Percentiles rank a stretch among this genome's conserved stretches.
Conservation (phyloP, 306 rosid species). For the Inga laurina region DNA sequence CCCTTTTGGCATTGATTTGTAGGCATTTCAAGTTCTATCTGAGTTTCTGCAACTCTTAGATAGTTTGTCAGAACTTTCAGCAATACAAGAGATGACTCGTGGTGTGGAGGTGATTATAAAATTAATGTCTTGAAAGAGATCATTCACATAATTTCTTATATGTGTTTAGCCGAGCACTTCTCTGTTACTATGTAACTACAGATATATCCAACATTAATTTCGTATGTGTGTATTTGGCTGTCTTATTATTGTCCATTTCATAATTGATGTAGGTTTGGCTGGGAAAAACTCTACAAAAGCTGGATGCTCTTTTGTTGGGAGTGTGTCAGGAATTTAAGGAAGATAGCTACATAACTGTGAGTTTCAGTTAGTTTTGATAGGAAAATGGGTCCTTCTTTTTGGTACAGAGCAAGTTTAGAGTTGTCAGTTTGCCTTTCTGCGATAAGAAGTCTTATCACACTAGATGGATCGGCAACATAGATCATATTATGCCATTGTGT, state of each 20-base stretch:
- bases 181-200: slow-evolving; percentile 6
- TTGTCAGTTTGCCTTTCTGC: slow-evolving; percentile 18
- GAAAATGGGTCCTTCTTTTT: slow-evolving; percentile 25
- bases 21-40: slow-evolving; percentile 98
- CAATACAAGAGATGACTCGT: slow-evolving; percentile 90
- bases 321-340: slow-evolving; percentile 94
- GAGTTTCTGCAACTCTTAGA: slow-evolving; percentile 95
- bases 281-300: slow-evolving; percentile 85
- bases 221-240: slow-evolving; percentile 26
- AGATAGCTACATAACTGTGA: slow-evolving; percentile 82
- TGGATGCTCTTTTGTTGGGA: slow-evolving; percentile 92
- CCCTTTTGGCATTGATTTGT: slow-evolving; percentile 39
- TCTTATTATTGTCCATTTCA: slow-evolving; percentile 15
- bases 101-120: slow-evolving; percentile 81
- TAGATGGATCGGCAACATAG: not conserved
- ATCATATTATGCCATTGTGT: not conserved
- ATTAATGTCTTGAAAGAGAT: slow-evolving; percentile 29
- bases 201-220: slow-evolving; percentile 18
- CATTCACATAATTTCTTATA: slow-evolving; percentile 19
- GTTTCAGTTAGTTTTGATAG: slow-evolving; percentile 41
- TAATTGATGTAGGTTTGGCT: slow-evolving; percentile 75
- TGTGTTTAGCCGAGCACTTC: not conserved
- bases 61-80: slow-evolving; percentile 84
- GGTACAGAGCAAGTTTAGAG: slow-evolving; percentile 18
- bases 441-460: not conserved